phyloP scores from a whole-genome alignment of 768 basidiomycete genomes.

The Russula emetica region DNA sequence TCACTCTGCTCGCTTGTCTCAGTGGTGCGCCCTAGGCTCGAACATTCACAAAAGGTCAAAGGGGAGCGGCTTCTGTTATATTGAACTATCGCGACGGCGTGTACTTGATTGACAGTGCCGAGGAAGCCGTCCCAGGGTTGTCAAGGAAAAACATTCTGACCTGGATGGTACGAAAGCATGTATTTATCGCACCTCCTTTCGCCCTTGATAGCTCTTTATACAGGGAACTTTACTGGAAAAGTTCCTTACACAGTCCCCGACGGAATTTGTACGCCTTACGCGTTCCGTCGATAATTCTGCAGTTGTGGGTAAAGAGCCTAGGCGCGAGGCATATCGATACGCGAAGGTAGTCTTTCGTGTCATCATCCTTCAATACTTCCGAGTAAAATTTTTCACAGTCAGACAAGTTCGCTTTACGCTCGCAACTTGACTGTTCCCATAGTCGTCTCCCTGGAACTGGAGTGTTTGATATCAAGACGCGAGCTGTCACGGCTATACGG shows the following conservation, averaged over 20 bases:
- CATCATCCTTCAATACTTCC: background rate
- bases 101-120: slow-evolving; percentile 61
- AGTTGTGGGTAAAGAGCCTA: slow-evolving; percentile 36
- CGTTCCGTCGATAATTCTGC: slow-evolving; percentile 34
- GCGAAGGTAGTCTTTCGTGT: slow-evolving; percentile 52
- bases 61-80: slow-evolving; percentile 66
- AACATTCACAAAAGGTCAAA: slow-evolving; percentile 73
- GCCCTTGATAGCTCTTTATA: background rate
- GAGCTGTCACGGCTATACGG: slow-evolving; percentile 79
- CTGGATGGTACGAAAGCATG: slow-evolving; percentile 53
- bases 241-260: slow-evolving; percentile 63
- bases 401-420: slow-evolving; percentile 78
- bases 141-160: slow-evolving; percentile 66
- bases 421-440: slow-evolving; percentile 89
- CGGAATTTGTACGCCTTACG: slow-evolving; percentile 57
- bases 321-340: slow-evolving; percentile 79
- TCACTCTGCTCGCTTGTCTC: background rate
- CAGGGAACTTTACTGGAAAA: slow-evolving; percentile 90
- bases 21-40: slow-evolving; percentile 40
- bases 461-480: slow-evolving; percentile 95
- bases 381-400: slow-evolving; percentile 37
- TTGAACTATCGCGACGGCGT: slow-evolving; percentile 62
- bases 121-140: slow-evolving; percentile 36
- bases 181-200: background rate
- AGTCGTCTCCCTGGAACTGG: slow-evolving; percentile 78